Conservation (phyloP, 2,329 filamentous ascomycete genomes). For the Colletotrichum tofieldiae region DNA sequence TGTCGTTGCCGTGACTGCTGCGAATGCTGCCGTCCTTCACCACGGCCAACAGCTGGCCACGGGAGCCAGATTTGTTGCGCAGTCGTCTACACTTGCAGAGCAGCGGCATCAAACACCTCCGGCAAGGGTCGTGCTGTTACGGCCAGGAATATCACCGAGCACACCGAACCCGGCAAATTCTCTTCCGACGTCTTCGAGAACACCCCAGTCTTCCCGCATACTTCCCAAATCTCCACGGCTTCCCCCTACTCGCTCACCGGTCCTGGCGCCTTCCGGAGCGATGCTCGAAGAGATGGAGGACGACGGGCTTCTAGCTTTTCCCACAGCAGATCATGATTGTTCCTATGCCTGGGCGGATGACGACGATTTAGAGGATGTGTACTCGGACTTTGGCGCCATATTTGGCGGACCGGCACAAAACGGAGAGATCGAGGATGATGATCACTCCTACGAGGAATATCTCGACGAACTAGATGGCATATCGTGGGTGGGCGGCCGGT, state of each 20-base stretch:
- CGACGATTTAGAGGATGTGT: slow-evolving; percentile 66
- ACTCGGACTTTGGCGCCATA: slow-evolving; percentile 69
- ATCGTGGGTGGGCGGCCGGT: slow-evolving; percentile 56
- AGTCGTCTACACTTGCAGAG: slow-evolving; percentile 18
- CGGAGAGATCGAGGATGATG: slow-evolving; percentile 54
- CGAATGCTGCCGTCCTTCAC: slow-evolving; percentile 52
- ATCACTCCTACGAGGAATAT: slow-evolving; percentile 68
- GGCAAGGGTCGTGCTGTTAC: slow-evolving; percentile 31
- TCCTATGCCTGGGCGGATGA: slow-evolving; percentile 58
- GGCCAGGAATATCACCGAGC: slow-evolving; percentile 4
- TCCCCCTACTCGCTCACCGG: slow-evolving; percentile 30
- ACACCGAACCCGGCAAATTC: not conserved
- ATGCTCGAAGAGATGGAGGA: slow-evolving; percentile 57
- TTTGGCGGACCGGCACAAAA: slow-evolving; percentile 57
- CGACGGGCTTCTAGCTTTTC: slow-evolving; percentile 64
- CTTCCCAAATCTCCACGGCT: slow-evolving; percentile 31
- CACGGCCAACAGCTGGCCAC: slow-evolving; percentile 54
- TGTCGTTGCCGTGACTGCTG: slow-evolving; percentile 52
- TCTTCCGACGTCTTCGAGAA: slow-evolving; percentile 6
- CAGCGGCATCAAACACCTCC: slow-evolving; percentile 25
- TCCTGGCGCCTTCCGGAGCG: slow-evolving; percentile 50
- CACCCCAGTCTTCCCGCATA: slow-evolving; percentile 4
- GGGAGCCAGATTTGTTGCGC: slow-evolving; percentile 51
- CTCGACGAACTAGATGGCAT: slow-evolving; percentile 71
- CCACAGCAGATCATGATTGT: slow-evolving; percentile 62